Conservation (phyloP, 805 yeast genomes). For the Hanseniaspora pseudoguilliermondii region DNA sequence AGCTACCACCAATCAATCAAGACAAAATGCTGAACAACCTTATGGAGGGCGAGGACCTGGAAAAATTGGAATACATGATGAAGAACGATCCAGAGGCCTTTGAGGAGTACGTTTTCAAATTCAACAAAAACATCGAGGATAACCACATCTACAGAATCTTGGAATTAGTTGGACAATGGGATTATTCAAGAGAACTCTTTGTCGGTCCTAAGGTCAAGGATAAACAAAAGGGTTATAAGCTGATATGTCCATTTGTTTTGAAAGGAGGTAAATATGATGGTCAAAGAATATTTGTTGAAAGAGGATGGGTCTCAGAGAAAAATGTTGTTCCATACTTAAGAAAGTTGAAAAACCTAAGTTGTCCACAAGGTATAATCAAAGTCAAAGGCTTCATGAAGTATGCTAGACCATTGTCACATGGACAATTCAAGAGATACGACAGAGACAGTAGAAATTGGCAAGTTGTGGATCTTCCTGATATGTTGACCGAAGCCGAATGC, state of each 20-base stretch:
- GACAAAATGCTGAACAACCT: slow-evolving; percentile 1
- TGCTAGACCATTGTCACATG: slow-evolving; percentile 48
- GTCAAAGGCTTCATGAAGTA: slow-evolving; percentile 62
- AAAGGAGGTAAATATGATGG: slow-evolving; percentile 42
- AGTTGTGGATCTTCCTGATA: slow-evolving; percentile 67
- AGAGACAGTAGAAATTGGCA: slow-evolving; percentile 57
- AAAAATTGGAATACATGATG: background rate
- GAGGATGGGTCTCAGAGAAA: slow-evolving; percentile 83
- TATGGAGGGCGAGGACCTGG: background rate
- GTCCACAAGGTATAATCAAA: slow-evolving; percentile 57
- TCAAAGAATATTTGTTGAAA: slow-evolving; percentile 62
- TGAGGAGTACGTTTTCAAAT: slow-evolving; percentile 46
- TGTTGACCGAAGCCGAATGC: slow-evolving; percentile 51
- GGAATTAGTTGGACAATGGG: slow-evolving; percentile 60
- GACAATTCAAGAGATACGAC: slow-evolving; percentile 60
- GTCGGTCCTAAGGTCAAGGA: slow-evolving; percentile 80
- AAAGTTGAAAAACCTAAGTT: slow-evolving; percentile 52
- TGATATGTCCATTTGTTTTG: slow-evolving; percentile 71
- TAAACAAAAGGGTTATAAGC: slow-evolving; percentile 60
- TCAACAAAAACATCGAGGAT: slow-evolving; percentile 50
- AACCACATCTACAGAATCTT: slow-evolving; percentile 78
- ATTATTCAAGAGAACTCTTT: slow-evolving; percentile 75
- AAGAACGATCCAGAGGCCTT: background rate
- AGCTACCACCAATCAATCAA: slow-evolving; percentile 38
- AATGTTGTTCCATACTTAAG: slow-evolving; percentile 44